Conservation (phyloP, 2,329 filamentous ascomycete species). For the Penicillium sp. region DNA sequence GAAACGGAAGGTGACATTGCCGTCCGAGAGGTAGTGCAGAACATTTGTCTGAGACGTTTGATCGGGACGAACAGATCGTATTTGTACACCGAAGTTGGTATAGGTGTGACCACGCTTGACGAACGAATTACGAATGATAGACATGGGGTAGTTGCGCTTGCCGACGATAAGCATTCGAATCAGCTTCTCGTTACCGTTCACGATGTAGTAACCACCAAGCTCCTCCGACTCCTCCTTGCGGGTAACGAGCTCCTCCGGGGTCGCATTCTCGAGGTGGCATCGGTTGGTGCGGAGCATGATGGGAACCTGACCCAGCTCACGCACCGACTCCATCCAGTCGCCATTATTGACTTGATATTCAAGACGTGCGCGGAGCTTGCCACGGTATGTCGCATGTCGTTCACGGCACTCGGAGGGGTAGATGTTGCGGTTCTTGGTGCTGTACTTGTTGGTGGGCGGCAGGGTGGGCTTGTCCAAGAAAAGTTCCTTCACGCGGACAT, state of each 20-base stretch:
- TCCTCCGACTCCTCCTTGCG: conserved; percentile 96
- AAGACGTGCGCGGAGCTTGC: conserved; percentile 76
- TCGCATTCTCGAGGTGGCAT: conserved; percentile 84
- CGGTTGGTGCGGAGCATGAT: conserved; percentile 93
- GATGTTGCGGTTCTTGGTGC: conserved; percentile 75
- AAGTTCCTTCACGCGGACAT: conserved; percentile 75
- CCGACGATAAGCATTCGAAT: conserved; percentile 89
- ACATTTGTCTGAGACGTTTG: conserved; percentile 98
- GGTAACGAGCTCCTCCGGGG: conserved; percentile 76
- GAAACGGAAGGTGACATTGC: conserved; percentile 95
- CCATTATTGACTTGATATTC: conserved; percentile 86
- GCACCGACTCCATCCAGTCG: conserved; percentile 75
- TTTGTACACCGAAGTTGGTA: conserved; percentile 84
- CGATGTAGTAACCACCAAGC: conserved; percentile 92
- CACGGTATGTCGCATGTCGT: conserved; percentile 86
- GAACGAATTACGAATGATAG: conserved; percentile 88
- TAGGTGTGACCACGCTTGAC: conserved; percentile 81
- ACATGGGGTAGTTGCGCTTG: conserved; percentile 90
- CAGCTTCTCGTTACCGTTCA: conserved; percentile 96
- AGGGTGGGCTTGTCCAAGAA: conserved; percentile 78
- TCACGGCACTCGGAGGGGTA: conserved; percentile 92
- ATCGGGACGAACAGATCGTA: conserved; percentile 91
- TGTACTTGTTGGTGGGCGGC: conserved; percentile 79
- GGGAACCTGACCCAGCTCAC: conserved; percentile 84
- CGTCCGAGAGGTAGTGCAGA: conserved; percentile 90